Evolutionary conservation across 352 stramenopile genomes (phyloP).

Genomic region (Pythium volutum): DNA sequence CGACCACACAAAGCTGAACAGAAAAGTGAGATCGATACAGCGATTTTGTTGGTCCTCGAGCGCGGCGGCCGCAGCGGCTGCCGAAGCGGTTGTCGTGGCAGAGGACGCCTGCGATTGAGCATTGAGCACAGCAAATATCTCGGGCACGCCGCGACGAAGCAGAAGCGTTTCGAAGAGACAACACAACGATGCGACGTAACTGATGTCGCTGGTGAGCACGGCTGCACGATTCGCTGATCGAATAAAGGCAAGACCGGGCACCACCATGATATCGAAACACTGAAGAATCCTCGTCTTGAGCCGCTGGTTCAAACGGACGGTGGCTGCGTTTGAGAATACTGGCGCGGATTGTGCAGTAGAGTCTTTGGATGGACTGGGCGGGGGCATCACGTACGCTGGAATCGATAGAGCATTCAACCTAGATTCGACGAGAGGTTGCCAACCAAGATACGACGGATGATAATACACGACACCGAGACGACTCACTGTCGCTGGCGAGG

Average conservation of each 20-base stretch:
- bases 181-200: constrained; percentile 49
- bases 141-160: constrained; percentile 30
- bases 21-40: constrained; percentile 59
- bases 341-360: neutral
- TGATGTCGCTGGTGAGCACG: constrained; percentile 46
- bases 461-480: constrained; percentile 92
- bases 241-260: constrained; percentile 49
- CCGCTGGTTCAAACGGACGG: constrained; percentile 30
- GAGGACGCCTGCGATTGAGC: constrained; percentile 7
- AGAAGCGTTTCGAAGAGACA: constrained; percentile 61
- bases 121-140: constrained; percentile 35
- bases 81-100: constrained; percentile 19
- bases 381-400: constrained; percentile 16
- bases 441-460: constrained; percentile 53
- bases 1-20: constrained; percentile 72
- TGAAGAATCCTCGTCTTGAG: constrained; percentile 39
- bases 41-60: constrained; percentile 48
- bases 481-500: constrained; percentile 91
- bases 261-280: constrained; percentile 67
- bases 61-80: constrained; percentile 21
- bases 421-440: constrained; percentile 56
- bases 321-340: neutral
- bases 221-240: constrained; percentile 32
- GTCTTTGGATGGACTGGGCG: constrained; percentile 22
- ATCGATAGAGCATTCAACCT: constrained; percentile 49